These are phyloP conservation scores for Hirschfeldia incana DNA, from an alignment of 345 rosid species.

Conservation along the genomic window DNA sequence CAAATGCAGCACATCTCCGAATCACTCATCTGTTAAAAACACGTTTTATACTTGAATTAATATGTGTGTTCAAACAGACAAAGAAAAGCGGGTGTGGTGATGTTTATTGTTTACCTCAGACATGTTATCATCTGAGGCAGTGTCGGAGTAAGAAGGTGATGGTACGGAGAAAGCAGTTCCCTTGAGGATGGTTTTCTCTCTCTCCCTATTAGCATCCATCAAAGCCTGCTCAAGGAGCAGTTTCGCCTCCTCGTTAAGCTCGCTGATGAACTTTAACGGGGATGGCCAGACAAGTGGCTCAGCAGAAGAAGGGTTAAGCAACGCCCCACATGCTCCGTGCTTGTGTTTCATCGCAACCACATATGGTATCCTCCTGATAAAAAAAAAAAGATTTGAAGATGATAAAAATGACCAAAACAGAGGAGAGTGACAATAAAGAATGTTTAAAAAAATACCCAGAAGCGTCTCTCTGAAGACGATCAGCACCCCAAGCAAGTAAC, in stretches of 20 bases:
- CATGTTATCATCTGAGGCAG: conserved; percentile 63
- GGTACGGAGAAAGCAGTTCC: conserved; percentile 59
- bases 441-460: conserved; percentile 58
- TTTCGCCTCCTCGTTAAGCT: conserved; percentile 84
- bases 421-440: neutral
- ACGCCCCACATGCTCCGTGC: conserved; percentile 85
- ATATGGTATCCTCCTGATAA: conserved; percentile 85
- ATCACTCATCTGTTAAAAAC: conserved; percentile 67
- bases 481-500: conserved; percentile 98
- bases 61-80: neutral
- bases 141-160: conserved; percentile 69
- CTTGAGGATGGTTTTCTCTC: conserved; percentile 82
- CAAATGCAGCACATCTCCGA: conserved; percentile 90
- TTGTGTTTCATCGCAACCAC: conserved; percentile 74
- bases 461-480: conserved; percentile 91
- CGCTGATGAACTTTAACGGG: conserved; percentile 92
- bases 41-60: neutral
- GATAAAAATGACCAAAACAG: neutral
- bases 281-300: conserved; percentile 99
- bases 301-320: conserved; percentile 86
- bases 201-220: conserved; percentile 83
- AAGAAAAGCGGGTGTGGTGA: neutral
- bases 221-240: conserved; percentile 75
- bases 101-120: conserved; percentile 63
- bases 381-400: conserved; percentile 13